A percentile compares a stretch with the other conserved stretches of the same genome.
Evolutionary conservation across 148 eudicot genomes (phyloP).

Genomic region (Chenopodium suecicum): DNA sequence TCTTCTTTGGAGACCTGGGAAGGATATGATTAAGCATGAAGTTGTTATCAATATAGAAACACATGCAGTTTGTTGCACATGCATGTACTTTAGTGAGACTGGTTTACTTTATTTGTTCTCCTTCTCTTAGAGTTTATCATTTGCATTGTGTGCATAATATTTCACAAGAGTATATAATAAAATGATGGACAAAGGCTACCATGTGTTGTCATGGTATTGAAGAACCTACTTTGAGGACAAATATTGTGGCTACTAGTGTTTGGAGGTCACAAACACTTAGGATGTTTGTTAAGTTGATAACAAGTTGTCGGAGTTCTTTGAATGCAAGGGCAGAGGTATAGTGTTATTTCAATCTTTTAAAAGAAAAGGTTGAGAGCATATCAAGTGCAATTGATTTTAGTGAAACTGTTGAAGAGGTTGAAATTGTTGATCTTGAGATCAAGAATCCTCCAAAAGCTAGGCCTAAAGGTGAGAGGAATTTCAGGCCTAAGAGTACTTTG

Average conservation of each 20-base stretch:
- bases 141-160: neutral
- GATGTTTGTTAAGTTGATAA: neutral
- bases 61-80: neutral
- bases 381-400: neutral
- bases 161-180: neutral
- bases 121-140: neutral
- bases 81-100: neutral
- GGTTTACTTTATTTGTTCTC: neutral
- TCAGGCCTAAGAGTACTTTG: no score
- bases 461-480: no score
- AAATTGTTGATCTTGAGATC: neutral
- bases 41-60: neutral
- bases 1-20: no score
- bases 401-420: neutral
- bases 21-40: neutral
- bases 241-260: neutral
- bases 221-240: neutral
- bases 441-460: neutral
- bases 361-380: neutral
- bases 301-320: neutral
- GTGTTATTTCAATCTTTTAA: neutral
- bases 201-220: neutral
- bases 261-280: neutral
- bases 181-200: neutral
- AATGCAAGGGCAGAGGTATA: neutral